Evolutionary conservation across 1,284 basidiomycete species (phyloP), one percentile per base, ranked within the genome.

Genomic region (Vanrija sp.): DNA sequence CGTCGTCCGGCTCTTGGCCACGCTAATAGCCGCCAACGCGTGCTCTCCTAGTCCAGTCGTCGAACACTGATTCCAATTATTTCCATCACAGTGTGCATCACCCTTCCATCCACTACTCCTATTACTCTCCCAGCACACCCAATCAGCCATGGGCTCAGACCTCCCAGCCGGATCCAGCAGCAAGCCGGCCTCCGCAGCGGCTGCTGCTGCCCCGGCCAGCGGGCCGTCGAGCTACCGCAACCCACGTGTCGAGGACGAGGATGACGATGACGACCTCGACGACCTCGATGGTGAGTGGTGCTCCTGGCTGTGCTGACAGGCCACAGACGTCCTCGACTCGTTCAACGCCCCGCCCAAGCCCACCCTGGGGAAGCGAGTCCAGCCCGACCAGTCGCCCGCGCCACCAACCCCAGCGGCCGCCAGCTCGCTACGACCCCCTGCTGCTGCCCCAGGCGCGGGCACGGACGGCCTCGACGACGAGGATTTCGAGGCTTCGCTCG

Each of bases 401-500:
- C 18, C 49, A 10, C 52, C 47, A n/a, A 25, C 56, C 9, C 54
- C 68, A 4, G 51, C 73, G 2, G 38, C n/a, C 38, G 16, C 43
- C 14, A 36, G 24, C 36, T 61, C 71, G 6, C 57, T 71, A 14
- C 56, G 71, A 1, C 62, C 75, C 5, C 53, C 67, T 0, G 36
- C 74, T 2, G 59, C 72, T 9, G 47, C 72, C 71, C 2, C 67
- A 51, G 27, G 52, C 15, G 49, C 54, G 12, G 15, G 54, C 41
- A 35, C 31, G 31, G 64, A 56, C 71, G 75, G 65, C 68, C 71
- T 57, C 74, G 79, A 73, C 58, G 78, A 78, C 39, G 73, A 78
- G 41, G 71, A 69, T 38, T 89, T 92, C 66, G 83, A 86, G 41
- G 79, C 81, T 39, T 85, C 89, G 67, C 79, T 96, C 42, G 84